Percentiles rank a stretch among this genome's conserved stretches.
phyloP scores from a whole-genome alignment of 805 yeast genomes.

The Candida loeiensis region DNA sequence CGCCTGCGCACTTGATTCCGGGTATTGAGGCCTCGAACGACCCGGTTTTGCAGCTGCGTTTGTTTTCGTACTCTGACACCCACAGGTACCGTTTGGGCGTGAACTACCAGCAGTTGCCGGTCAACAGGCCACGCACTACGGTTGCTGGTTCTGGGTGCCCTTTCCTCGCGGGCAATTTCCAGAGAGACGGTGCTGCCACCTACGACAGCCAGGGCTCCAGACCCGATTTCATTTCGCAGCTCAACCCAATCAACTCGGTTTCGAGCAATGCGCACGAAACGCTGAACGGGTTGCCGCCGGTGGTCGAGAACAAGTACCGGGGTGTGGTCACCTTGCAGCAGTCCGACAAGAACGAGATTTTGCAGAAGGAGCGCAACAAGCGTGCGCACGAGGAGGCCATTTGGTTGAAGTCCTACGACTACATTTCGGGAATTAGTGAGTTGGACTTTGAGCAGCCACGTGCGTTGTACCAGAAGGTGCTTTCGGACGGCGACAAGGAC shows the following conservation, averaged over 20 bases:
- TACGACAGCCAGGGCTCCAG: constrained; percentile 36
- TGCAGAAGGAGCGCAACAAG: constrained; percentile 27
- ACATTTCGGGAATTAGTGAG: constrained; percentile 39
- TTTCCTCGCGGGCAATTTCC: constrained; percentile 25
- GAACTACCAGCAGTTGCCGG: constrained; percentile 83
- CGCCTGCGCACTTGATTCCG: constrained; percentile 83
- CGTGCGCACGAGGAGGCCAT: constrained; percentile 35
- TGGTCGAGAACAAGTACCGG: constrained; percentile 22
- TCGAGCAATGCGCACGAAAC: constrained; percentile 17
- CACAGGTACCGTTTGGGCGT: constrained; percentile 79
- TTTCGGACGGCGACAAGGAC: constrained; percentile 26
- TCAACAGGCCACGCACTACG: constrained; percentile 48
- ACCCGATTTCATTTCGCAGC: constrained; percentile 51
- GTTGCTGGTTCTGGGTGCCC: constrained; percentile 24
- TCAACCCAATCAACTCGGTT: constrained; percentile 28
- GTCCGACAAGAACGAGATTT: constrained; percentile 21
- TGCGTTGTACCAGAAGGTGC: constrained; percentile 39
- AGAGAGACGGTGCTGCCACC: constrained; percentile 21
- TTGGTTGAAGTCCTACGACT: constrained; percentile 34
- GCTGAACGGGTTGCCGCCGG: constrained; percentile 19
- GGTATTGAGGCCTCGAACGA: constrained; percentile 80
- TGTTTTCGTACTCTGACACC: constrained; percentile 81
- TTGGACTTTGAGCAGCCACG: constrained; percentile 48
- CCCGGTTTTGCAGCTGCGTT: constrained; percentile 78
- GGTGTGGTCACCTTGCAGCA: constrained; percentile 30